Evolutionary conservation across 1,284 basidiomycete species (phyloP).

Genomic region (Boletus chippewaensis): DNA sequence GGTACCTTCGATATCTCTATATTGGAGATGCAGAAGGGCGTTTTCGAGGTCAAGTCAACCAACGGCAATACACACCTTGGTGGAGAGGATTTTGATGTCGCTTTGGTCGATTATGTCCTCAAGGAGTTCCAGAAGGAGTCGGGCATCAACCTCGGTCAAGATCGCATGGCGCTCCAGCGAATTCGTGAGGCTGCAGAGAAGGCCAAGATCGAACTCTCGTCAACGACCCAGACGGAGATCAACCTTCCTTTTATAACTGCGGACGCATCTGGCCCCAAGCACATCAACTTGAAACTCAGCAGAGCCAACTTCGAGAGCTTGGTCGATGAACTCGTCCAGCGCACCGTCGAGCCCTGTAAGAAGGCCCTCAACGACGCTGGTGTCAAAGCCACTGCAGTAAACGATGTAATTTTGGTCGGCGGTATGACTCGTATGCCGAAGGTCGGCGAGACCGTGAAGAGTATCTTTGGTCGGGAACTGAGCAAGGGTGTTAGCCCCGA

Average conservation of each 20-base stretch:
- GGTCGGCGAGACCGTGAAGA: slow-evolving; percentile 86
- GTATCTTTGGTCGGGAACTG: slow-evolving; percentile 89
- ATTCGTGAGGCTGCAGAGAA: slow-evolving; percentile 99
- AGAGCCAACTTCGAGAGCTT: slow-evolving; percentile 89
- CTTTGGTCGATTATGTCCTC: slow-evolving; percentile 83
- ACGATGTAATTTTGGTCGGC: slow-evolving; percentile 97
- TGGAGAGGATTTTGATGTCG: slow-evolving; percentile 96
- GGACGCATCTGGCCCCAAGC: slow-evolving; percentile 90
- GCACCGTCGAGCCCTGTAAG: slow-evolving; percentile 95
- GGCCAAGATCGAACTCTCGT: slow-evolving; percentile 97
- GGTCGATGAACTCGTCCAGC: slow-evolving; percentile 77
- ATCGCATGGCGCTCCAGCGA: slow-evolving; percentile 98
- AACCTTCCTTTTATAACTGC: slow-evolving; percentile 98
- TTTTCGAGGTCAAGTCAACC: slow-evolving; percentile 99
- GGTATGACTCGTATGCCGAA: slow-evolving; percentile 98
- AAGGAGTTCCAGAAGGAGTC: slow-evolving; percentile 93
- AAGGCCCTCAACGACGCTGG: slow-evolving; percentile 91
- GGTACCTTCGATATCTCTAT: slow-evolving; percentile 98
- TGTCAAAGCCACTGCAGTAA: slow-evolving; percentile 86
- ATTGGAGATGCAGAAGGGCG: slow-evolving; percentile 98
- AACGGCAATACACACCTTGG: slow-evolving; percentile 99
- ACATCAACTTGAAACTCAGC: slow-evolving; percentile 88
- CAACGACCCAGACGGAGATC: slow-evolving; percentile 90
- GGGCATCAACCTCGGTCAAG: slow-evolving; percentile 75
- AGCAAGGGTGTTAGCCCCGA: slow-evolving; percentile 98